Evolutionary conservation across 306 rosid species (phyloP), one percentile per base, ranked within the genome.

Genomic region (Quercus berberidifolia): DNA sequence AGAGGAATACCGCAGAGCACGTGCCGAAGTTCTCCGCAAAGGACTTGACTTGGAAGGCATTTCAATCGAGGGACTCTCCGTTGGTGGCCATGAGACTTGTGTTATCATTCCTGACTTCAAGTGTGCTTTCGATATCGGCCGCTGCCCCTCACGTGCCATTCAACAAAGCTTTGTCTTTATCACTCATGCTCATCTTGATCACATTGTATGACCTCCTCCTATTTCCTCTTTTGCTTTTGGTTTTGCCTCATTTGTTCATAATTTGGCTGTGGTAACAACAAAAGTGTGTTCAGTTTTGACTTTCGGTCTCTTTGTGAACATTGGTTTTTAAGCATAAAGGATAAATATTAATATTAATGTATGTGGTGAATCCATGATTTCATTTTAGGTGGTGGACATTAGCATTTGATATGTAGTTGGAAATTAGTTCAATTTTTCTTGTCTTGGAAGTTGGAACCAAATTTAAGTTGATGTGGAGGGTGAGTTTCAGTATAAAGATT

Each of bases 181-280:
- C 67, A 95, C 99, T 85, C 97, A 95, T 84, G 99, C 94, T 79
- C 99, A 95, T 80, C 98, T 95, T 80, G 99, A 95, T 81, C 99
- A 92, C 85, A 95, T 95, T 92, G 99, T 41, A 41, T 95, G 86
- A 85, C 96, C 76, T 86, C 18, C 76, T 74, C 7, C 9, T 46
- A 41, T 5, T 49, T 15, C 41, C 46, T 23, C 14, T 54, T 25
- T 38, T 56, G 80, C 14, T 54, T 25, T 25, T 56, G 80, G 38
- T 2, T 38, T 13, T 41, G 51, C 25, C 62, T 43, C 13, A 8
- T 20, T 41, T 55, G 75, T 78, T 9, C 14, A 19, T 74, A 49
- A 41, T 43, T 41, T 56, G 15, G 73, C 55, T 2, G 49, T 18
- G 17, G 46, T 3, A 41, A 41, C 46, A 41, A 8, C 46, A 19